Conservation (phyloP, 2,329 filamentous ascomycete genomes). For the Fusarium camptoceras region DNA sequence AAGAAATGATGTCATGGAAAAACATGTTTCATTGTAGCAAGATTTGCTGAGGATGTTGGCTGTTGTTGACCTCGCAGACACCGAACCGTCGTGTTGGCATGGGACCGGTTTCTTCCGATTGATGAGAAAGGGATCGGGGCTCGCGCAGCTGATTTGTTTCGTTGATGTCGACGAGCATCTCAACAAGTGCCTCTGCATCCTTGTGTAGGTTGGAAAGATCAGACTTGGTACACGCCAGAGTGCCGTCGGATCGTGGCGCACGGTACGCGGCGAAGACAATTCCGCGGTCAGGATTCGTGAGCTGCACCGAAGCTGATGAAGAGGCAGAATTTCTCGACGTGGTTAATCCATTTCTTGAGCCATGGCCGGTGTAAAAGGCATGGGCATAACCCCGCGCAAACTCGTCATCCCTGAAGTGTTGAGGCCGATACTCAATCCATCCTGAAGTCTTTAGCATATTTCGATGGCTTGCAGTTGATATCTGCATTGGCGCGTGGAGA, state of each 20-base stretch:
- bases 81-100: conserved; percentile 49
- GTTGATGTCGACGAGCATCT: conserved; percentile 65
- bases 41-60: background rate
- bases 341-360: conserved; percentile 45
- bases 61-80: background rate
- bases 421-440: conserved; percentile 66
- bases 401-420: conserved; percentile 56
- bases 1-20: conserved; percentile 20
- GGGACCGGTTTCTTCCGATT: conserved; percentile 54
- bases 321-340: conserved; percentile 45
- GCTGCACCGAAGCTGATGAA: conserved; percentile 37
- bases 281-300: conserved; percentile 58
- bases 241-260: conserved; percentile 56
- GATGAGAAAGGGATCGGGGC: conserved; percentile 40
- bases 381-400: conserved; percentile 65
- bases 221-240: conserved; percentile 49
- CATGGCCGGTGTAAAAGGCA: conserved; percentile 62
- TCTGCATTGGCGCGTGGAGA: conserved; percentile 63
- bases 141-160: conserved; percentile 53
- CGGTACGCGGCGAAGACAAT: conserved; percentile 69
- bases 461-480: conserved; percentile 62
- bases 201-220: conserved; percentile 61
- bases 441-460: conserved; percentile 61
- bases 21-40: conserved; percentile 14
- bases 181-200: conserved; percentile 65